phyloP scores from a whole-genome alignment of 768 basidiomycete genomes.

The Leucocoprinus leucothites region DNA sequence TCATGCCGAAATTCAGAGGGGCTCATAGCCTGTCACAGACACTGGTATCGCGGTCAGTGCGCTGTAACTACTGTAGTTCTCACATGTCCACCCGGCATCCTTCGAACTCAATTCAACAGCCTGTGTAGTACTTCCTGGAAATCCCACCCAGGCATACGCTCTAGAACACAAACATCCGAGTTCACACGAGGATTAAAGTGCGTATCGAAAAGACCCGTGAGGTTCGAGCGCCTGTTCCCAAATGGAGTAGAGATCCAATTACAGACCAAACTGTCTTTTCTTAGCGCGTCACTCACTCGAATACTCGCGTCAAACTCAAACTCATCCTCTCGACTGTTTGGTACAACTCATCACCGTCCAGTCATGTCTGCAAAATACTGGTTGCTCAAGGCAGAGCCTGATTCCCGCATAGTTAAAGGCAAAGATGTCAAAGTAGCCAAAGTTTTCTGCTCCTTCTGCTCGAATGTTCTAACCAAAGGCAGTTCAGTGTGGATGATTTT shows the following conservation, averaged over 20 bases:
- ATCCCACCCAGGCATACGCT: neutral
- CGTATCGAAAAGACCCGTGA: too few relatives aligned
- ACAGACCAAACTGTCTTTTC: neutral
- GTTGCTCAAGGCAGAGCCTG: slow-evolving; percentile 87
- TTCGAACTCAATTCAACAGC: too few relatives aligned
- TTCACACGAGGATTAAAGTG: too few relatives aligned
- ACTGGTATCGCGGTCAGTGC: too few relatives aligned
- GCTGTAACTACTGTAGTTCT: too few relatives aligned
- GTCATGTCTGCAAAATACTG: slow-evolving; percentile 38
- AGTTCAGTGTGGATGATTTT: slow-evolving; percentile 90
- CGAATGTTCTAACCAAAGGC: neutral
- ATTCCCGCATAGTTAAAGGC: slow-evolving; percentile 80
- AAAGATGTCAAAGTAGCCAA: slow-evolving; percentile 73
- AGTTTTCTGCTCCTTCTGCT: neutral
- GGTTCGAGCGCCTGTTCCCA: neutral
- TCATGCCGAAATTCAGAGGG: neutral
- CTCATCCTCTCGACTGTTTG: neutral
- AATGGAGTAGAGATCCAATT: neutral
- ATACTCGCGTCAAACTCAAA: neutral
- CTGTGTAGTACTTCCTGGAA: neutral
- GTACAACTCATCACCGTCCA: neutral
- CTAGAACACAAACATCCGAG: neutral
- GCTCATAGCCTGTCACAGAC: too few relatives aligned
- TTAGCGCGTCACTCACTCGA: neutral
- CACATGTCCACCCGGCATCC: neutral